Percentiles rank a stretch among this genome's conserved stretches.
phyloP scores from a whole-genome alignment of 495 filamentous ascomycete genomes.

The Trichoderma asperelloides region DNA sequence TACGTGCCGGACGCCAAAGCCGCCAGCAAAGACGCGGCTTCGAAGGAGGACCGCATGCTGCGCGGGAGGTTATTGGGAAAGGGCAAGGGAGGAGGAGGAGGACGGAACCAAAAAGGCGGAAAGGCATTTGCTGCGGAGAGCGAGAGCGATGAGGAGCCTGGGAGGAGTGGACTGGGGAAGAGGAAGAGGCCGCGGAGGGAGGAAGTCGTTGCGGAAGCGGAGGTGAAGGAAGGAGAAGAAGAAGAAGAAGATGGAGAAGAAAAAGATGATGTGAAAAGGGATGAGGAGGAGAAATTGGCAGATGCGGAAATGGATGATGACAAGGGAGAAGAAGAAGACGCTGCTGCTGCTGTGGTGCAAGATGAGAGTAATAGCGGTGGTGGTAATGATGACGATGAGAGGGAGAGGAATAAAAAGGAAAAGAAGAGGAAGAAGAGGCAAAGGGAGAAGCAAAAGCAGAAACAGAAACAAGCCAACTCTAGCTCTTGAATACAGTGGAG shows the following conservation, averaged over 20 bases:
- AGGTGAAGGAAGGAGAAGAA: conserved; percentile 12
- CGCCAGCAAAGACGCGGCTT: not conserved
- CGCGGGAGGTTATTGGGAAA: conserved; percentile 25
- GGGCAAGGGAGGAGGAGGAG: not conserved
- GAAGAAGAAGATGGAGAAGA: not conserved
- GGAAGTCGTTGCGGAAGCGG: not conserved
- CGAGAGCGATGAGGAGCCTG: conserved; percentile 50
- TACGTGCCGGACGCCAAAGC: not conserved
- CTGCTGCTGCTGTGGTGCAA: not conserved
- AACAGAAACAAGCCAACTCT: not conserved
- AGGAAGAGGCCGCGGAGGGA: conserved; percentile 6
- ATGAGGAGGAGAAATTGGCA: not conserved
- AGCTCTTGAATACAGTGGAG: too few species aligned
- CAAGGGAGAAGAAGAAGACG: conserved; percentile 8
- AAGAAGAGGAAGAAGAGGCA: conserved; percentile 41
- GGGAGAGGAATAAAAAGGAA: conserved; percentile 45
- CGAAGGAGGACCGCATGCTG: conserved; percentile 12
- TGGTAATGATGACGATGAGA: conserved; percentile 17
- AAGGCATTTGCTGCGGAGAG: conserved; percentile 19
- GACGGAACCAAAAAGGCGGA: not conserved
- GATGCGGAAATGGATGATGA: not conserved
- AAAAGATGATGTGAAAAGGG: not conserved
- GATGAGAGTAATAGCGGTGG: conserved; percentile 3
- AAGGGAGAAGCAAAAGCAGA: conserved; percentile 19
- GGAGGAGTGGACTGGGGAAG: conserved; percentile 45